A percentile compares a stretch with the other conserved stretches of the same genome.
Conservation (phyloP, 2,329 filamentous ascomycete species). For the Fusarium setosum region DNA sequence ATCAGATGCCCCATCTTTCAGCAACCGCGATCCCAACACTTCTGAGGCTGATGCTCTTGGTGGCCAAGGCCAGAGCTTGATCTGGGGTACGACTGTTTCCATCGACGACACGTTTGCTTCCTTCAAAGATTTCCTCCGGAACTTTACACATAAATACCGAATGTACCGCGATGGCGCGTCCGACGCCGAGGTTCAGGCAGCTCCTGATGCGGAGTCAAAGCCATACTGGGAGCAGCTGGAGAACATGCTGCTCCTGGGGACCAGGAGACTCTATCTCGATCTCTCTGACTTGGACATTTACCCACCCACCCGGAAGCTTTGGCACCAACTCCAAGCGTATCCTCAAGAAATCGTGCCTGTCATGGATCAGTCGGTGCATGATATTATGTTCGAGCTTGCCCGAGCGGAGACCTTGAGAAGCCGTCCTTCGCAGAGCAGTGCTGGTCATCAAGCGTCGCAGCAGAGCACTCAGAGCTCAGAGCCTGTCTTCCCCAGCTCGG, state of each 20-base stretch:
- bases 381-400: conserved; percentile 91
- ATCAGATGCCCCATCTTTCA: conserved; percentile 71
- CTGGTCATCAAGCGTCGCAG: conserved; percentile 57
- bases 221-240: conserved; percentile 88
- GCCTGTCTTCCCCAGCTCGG: conserved; percentile 83
- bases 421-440: conserved; percentile 70
- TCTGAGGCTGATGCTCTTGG: conserved; percentile 92
- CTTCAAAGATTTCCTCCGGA: conserved; percentile 92
- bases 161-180: conserved; percentile 89
- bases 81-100: conserved; percentile 98
- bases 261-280: conserved; percentile 88
- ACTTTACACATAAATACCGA: conserved; percentile 94
- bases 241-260: conserved; percentile 89
- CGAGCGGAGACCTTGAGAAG: conserved; percentile 80
- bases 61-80: conserved; percentile 82
- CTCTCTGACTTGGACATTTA: conserved; percentile 91
- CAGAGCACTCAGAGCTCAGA: conserved; percentile 74
- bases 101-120: conserved; percentile 87
- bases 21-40: conserved; percentile 79
- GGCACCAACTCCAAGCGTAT: conserved; percentile 94
- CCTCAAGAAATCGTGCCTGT: conserved; percentile 96
- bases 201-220: conserved; percentile 80
- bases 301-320: conserved; percentile 90
- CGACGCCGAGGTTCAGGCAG: conserved; percentile 76
- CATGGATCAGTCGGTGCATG: conserved; percentile 95